Base-by-base conservation (phyloP, 306 rosid species). In the Acacia acuminata region DNA sequence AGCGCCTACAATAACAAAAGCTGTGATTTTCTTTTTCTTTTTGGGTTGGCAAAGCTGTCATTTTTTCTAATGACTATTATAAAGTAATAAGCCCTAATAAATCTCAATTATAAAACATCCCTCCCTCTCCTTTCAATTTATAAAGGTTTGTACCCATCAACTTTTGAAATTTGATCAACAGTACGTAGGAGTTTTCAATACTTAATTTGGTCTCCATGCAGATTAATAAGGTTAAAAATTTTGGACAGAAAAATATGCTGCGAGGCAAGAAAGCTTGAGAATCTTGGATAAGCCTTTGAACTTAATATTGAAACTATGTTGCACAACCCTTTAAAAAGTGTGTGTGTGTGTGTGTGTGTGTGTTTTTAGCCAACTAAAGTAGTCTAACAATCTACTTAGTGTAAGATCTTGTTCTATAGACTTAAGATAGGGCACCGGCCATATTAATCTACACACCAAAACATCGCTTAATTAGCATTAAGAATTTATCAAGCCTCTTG, bases 1-100 rank as follows among this genome's bases (percentile, higher is more conserved):
- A 20, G 50, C 32, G 51, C 64, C 58, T 66, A 75, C 10, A 82
- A 40, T 82, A 8, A 66, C 71, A 75, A 83, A 71, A 75, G 71
- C n/a, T 15, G 44, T 43, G 17, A 76, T 12, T 10, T 61, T 38
- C 42, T 38, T 38, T 38, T 38, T 6, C 42, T 6, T 38, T 38
- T 38, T 38, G 42, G 42, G 42, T 38, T 38, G 6, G 42, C 5
- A 38, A 38, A 38, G 42, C 42, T 38, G 8, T 24, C 14, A 17
- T 60, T 4, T 25, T 27, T 6, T 12, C 19, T 63, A 13, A 10
- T 24, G 66, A 60, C 66, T 11, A n/a, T n/a, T 11, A n/a, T n/a
- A 20, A 56, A 55, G 56, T 50, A 12, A 44, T 44, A 44, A n/a
- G 25, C 27, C 63, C n/a, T 53, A 16, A 53, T 19, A 50, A n/a